phyloP scores from a whole-genome alignment of 192 early-diverging fungal genomes.

The Kickxella alabastrina region DNA sequence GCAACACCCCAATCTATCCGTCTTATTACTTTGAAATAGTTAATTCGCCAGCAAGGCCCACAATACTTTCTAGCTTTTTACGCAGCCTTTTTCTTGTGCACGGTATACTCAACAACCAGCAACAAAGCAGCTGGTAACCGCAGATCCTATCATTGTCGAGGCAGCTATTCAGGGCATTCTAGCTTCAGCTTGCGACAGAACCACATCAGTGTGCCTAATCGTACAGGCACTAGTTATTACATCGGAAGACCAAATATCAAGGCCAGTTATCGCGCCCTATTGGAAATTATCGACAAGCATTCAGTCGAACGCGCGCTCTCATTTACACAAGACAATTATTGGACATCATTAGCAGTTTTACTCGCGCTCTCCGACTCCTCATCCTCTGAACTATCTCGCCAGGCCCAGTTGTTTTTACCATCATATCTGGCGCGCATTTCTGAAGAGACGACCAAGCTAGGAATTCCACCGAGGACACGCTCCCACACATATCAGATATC shows the following conservation, averaged over 20 bases:
- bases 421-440: conserved; percentile 27
- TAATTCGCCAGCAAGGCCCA: conserved; percentile 26
- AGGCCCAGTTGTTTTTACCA: conserved; percentile 22
- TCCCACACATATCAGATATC: conserved; percentile 23
- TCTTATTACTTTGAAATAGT: conserved; percentile 16
- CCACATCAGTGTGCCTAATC: conserved; percentile 14
- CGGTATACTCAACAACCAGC: conserved; percentile 29
- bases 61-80: conserved; percentile 23
- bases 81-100: conserved; percentile 42
- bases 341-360: conserved; percentile 32
- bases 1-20: neutral
- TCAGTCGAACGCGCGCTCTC: conserved; percentile 10
- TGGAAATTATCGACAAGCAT: neutral
- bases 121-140: conserved; percentile 21
- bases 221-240: conserved; percentile 21
- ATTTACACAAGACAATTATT: conserved; percentile 28
- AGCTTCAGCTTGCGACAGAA: conserved; percentile 11
- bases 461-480: conserved; percentile 8
- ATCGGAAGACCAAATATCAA: neutral
- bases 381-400: conserved; percentile 9
- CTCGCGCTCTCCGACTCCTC: conserved; percentile 12
- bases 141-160: conserved; percentile 22
- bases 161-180: conserved; percentile 39
- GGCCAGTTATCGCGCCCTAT: neutral
- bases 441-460: conserved; percentile 19